Conservation (phyloP, 495 filamentous ascomycete genomes). For the Podospora pseudopauciseta region DNA sequence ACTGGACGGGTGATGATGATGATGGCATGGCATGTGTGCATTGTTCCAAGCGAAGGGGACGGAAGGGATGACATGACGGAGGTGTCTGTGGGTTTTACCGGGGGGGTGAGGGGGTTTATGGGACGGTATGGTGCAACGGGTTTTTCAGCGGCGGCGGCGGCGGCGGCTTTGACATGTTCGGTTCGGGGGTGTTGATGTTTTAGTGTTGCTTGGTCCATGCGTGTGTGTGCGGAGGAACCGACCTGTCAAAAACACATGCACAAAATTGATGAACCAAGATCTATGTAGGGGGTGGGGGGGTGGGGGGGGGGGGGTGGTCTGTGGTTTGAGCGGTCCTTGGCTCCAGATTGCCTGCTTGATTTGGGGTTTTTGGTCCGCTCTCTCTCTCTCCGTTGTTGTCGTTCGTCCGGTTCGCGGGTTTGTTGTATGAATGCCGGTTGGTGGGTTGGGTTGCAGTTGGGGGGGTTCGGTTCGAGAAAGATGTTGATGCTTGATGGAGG, state of each 20-base stretch:
- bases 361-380: background rate
- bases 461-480: no score
- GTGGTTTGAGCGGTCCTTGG: background rate
- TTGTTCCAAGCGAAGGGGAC: background rate
- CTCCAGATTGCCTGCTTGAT: background rate
- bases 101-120: no score
- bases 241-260: conserved; percentile 15
- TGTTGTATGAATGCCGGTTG: background rate
- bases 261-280: conserved; percentile 17
- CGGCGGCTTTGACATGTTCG: background rate
- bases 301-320: background rate
- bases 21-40: no score
- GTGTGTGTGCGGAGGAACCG: background rate
- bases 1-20: no score
- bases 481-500: background rate
- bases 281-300: background rate
- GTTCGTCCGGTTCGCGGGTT: background rate
- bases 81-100: background rate
- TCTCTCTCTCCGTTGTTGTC: no score
- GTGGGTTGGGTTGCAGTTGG: background rate
- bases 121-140: no score
- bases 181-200: background rate
- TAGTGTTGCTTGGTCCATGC: background rate
- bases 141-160: no score
- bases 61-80: background rate